Conservation (phyloP, 805 yeast genomes). For the Starmerella roubikii region DNA sequence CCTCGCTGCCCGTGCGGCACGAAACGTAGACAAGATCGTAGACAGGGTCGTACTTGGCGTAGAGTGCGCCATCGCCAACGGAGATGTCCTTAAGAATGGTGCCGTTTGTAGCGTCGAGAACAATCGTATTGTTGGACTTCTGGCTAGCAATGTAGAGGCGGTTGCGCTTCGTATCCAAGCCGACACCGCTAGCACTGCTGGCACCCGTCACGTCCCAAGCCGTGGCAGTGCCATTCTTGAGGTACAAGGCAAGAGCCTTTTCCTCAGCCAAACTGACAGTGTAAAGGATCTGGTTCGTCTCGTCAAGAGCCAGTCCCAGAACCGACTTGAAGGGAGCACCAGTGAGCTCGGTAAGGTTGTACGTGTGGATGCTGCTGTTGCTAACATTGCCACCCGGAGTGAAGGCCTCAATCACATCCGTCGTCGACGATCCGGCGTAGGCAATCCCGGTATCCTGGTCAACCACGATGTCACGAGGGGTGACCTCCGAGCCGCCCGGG, state of each 20-base stretch:
- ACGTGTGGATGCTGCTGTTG: neutral
- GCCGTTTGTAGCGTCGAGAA: slow-evolving; percentile 6
- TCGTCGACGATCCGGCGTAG: slow-evolving; percentile 3
- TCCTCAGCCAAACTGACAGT: slow-evolving; percentile 6
- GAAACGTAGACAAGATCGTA: slow-evolving; percentile 13
- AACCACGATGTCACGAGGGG: slow-evolving; percentile 11
- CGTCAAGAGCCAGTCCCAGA: slow-evolving; percentile 9
- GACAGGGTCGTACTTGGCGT: slow-evolving; percentile 10
- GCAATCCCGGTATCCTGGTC: slow-evolving; percentile 4
- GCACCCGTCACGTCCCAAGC: slow-evolving; percentile 9
- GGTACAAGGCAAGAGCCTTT: slow-evolving; percentile 9
- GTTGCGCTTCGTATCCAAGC: slow-evolving; percentile 10
- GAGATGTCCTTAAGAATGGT: slow-evolving; percentile 3
- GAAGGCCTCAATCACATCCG: slow-evolving; percentile 6
- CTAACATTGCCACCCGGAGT: neutral
- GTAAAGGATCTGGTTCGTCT: slow-evolving; percentile 4
- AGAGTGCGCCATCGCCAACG: slow-evolving; percentile 7
- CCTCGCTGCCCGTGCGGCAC: slow-evolving; percentile 6
- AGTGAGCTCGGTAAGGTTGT: slow-evolving; percentile 1
- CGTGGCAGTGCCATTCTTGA: slow-evolving; percentile 4
- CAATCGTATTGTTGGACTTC: slow-evolving; percentile 9
- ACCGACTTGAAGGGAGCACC: slow-evolving; percentile 7
- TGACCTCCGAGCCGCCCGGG: neutral
- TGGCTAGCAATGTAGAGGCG: slow-evolving; percentile 10
- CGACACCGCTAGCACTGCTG: slow-evolving; percentile 7